These are phyloP conservation scores for Scheffersomyces coipomensis DNA, from an alignment of 805 yeast species.

Conservation along the genomic window DNA sequence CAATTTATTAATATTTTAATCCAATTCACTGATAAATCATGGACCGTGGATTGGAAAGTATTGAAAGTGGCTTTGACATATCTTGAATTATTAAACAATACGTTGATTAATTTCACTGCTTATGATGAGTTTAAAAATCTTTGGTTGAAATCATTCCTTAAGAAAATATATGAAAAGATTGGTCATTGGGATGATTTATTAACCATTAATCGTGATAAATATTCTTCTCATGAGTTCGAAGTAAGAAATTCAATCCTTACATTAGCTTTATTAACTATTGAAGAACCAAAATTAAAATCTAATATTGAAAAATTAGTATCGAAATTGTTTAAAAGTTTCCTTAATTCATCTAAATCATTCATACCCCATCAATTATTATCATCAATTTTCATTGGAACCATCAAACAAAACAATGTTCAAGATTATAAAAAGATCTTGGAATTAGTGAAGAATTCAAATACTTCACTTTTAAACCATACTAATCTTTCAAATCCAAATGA, in stretches of 20 bases:
- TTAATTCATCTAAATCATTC: slow-evolving; percentile 52
- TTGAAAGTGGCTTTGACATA: slow-evolving; percentile 34
- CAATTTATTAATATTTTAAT: slow-evolving; percentile 32
- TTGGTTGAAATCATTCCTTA: slow-evolving; percentile 19
- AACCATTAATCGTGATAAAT: slow-evolving; percentile 6
- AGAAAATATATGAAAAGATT: slow-evolving; percentile 18
- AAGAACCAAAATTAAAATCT: slow-evolving; percentile 6
- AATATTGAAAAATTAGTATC: slow-evolving; percentile 32
- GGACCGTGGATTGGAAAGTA: slow-evolving; percentile 27
- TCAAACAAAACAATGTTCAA: slow-evolving; percentile 27
- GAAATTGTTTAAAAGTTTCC: slow-evolving; percentile 42
- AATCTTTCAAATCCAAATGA: slow-evolving; percentile 28
- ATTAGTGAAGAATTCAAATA: slow-evolving; percentile 49
- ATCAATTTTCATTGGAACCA: slow-evolving; percentile 41
- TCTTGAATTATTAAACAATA: slow-evolving; percentile 29
- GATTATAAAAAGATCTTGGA: slow-evolving; percentile 62
- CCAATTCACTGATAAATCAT: slow-evolving; percentile 17
- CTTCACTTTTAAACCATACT: slow-evolving; percentile 40
- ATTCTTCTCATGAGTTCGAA: slow-evolving; percentile 35
- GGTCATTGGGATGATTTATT: slow-evolving; percentile 25
- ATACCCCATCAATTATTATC: slow-evolving; percentile 50
- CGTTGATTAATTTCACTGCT: slow-evolving; percentile 28
- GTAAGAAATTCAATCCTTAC: slow-evolving; percentile 44
- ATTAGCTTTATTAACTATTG: slow-evolving; percentile 27
- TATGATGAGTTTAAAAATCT: slow-evolving; percentile 16